Conservation (phyloP, 2,329 filamentous ascomycete genomes). For the Albifimbria verrucaria region DNA sequence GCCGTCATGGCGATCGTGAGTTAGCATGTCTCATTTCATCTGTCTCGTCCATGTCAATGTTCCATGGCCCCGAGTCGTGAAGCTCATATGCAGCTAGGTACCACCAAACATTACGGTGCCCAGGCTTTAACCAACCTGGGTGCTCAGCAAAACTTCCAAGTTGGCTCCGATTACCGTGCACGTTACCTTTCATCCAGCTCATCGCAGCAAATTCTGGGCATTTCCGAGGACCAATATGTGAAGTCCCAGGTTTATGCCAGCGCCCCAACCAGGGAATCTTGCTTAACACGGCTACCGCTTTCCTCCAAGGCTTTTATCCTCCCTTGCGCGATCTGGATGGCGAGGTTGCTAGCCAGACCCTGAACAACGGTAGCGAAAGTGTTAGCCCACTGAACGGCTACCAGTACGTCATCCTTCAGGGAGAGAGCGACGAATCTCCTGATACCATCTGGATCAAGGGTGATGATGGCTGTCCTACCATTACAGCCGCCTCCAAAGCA, state of each 20-base stretch:
- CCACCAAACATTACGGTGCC: constrained; percentile 30
- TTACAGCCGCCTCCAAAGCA: constrained; percentile 18
- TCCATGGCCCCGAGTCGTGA: no score
- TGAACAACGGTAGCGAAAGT: constrained; percentile 27
- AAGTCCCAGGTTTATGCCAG: constrained; percentile 28
- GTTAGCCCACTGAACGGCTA: constrained; percentile 27
- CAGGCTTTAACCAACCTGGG: constrained; percentile 31
- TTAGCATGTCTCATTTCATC: neutral
- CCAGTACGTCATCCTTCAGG: constrained; percentile 29
- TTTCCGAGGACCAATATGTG: constrained; percentile 28
- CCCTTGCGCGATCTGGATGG: constrained; percentile 23
- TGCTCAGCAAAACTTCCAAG: constrained; percentile 26
- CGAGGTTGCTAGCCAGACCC: constrained; percentile 21
- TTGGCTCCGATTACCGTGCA: constrained; percentile 20
- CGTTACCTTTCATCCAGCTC: constrained; percentile 22
- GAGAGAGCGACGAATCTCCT: constrained; percentile 25
- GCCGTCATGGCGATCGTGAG: constrained; percentile 31
- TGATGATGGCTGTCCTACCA: constrained; percentile 29
- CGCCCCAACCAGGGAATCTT: constrained; percentile 29
- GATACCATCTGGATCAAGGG: constrained; percentile 35
- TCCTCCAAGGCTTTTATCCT: constrained; percentile 32
- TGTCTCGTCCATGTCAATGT: no score
- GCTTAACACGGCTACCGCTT: constrained; percentile 31
- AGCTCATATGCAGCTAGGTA: constrained; percentile 18
- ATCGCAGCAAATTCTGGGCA: constrained; percentile 23